phyloP scores from a whole-genome alignment of 176 grass and related monocot species.

The Carex parvula region DNA sequence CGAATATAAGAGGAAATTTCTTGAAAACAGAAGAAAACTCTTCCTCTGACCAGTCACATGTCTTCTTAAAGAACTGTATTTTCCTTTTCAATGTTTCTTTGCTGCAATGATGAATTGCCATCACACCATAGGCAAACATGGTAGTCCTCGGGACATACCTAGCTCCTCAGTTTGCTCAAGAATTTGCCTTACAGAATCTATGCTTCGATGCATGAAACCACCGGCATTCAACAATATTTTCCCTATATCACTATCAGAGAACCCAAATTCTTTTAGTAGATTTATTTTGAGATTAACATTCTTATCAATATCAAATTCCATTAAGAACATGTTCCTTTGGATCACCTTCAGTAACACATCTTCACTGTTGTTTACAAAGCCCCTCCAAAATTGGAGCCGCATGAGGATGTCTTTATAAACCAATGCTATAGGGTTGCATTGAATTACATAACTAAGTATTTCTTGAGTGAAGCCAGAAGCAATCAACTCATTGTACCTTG shows the following conservation, averaged over 20 bases:
- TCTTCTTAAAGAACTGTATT: background rate
- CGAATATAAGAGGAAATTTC: background rate
- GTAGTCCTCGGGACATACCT: background rate
- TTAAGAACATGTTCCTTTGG: background rate
- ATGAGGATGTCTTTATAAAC: background rate
- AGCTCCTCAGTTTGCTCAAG: background rate
- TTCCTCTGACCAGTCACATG: background rate
- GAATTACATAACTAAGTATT: slow-evolving; percentile 10
- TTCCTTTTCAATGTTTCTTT: background rate
- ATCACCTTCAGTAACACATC: background rate
- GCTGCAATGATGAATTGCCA: background rate
- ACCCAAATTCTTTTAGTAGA: background rate
- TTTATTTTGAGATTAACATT: background rate
- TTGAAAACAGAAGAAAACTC: background rate
- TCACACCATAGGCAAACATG: background rate
- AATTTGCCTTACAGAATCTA: background rate
- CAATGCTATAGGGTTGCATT: background rate
- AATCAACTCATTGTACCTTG: background rate
- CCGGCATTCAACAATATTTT: background rate
- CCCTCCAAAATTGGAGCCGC: slow-evolving; percentile 24
- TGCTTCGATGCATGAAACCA: background rate
- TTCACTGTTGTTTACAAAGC: background rate
- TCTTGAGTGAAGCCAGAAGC: background rate
- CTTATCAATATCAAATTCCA: background rate
- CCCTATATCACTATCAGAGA: background rate